Percentiles rank a stretch among this genome's conserved stretches.
These are phyloP conservation scores for Trichoderma afroharzianum DNA, from an alignment of 2,329 filamentous ascomycete species.

Conservation along the genomic window DNA sequence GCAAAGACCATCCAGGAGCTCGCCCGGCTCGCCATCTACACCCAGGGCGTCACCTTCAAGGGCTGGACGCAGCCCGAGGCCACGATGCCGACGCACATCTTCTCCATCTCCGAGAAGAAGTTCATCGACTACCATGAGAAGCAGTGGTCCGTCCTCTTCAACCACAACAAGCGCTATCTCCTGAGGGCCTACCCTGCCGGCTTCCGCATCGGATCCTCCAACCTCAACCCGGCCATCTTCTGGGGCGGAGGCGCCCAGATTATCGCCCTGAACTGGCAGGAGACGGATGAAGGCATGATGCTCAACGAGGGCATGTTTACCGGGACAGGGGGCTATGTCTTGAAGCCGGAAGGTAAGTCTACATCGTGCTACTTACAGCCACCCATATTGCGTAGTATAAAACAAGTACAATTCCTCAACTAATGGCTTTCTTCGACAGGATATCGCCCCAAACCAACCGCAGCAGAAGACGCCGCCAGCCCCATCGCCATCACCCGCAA, in stretches of 20 bases:
- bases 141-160: conserved; percentile 56
- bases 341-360: conserved; percentile 68
- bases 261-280: conserved; percentile 92
- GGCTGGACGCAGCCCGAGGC: conserved; percentile 69
- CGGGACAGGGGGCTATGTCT: conserved; percentile 76
- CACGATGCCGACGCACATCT: conserved; percentile 63
- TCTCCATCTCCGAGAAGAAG: conserved; percentile 60
- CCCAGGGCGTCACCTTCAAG: conserved; percentile 77
- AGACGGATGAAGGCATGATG: conserved; percentile 91
- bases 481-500: conserved; percentile 43
- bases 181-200: conserved; percentile 89
- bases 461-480: conserved; percentile 21
- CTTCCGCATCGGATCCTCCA: conserved; percentile 76
- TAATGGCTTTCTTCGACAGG: conserved; percentile 18
- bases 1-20: conserved; percentile 69
- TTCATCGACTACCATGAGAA: conserved; percentile 60
- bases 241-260: conserved; percentile 90
- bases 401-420: not conserved
- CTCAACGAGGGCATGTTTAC: conserved; percentile 90
- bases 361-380: not conserved
- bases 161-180: conserved; percentile 76
- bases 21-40: conserved; percentile 76
- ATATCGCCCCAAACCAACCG: conserved; percentile 29
- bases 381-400: not conserved
- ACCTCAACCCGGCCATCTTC: conserved; percentile 78